Evolutionary conservation across 176 grass and related monocot species (phyloP), one percentile per base, ranked within the genome.

Genomic region (Bromus sterilis): DNA sequence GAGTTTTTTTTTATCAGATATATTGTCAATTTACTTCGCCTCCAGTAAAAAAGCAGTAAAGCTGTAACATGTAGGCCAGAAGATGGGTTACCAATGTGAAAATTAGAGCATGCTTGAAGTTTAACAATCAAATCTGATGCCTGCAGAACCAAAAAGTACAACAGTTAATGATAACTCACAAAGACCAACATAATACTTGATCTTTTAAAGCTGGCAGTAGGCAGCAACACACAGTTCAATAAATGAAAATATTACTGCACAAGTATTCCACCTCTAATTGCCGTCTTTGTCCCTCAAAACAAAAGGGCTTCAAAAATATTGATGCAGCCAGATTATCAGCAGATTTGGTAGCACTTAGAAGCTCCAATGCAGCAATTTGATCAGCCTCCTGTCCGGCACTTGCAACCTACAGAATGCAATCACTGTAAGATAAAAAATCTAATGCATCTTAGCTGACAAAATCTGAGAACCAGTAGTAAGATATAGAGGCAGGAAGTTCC

Each of bases 251-350:
- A 15, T 21, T n/a, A 26, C 7, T 56, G 14, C 62, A 88, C 26
- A 84, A 68, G 53, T 36, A 73, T 34, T 40, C 34, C 83, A 98
- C 95, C 90, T 98, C 92, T 66, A 84, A 39, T 84, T 88, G 92
- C 15, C 92, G 93, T 78, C 84, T 95, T 89, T 92, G 83, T 83
- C 92, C 95, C 84, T 98, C 95, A 42, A 98, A 98, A 81, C 84
- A 89, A 72, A 98, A 98, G 35, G 95, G 95, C 82, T 94, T 87
- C 83, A 98, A 79, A 84, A 95, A 83, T 82, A 98, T 93, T 33
- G 95, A 94, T 55, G 86, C 81, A 78, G 95, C 84, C 76, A 98
- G 75, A 51, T 88, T 88, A 76, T 91, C 88, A 37, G 87, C 70
- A 66, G 89, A 95, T 88, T 95, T 98, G 29, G 93, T 76, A 68